Base-by-base conservation (phyloP, 805 yeast genomes). In the Zygoascus tannicola region DNA sequence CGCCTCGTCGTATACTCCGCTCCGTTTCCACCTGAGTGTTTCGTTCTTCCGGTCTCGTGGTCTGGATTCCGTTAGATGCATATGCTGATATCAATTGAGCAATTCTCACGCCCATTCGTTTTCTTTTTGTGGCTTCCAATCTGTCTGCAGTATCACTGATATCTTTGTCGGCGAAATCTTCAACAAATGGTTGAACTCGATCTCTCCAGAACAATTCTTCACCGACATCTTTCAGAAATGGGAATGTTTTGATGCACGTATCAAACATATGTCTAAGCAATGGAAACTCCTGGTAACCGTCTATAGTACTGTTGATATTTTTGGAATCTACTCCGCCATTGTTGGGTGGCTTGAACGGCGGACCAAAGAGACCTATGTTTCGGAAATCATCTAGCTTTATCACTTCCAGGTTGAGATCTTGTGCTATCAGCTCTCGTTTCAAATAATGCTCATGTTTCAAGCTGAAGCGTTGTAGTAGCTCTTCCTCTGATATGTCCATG, bases 381-480 rank as follows among this genome's bases (percentile, higher is more conserved):
- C 74, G 65, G 26, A 78, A 75, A 47, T 78, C 76, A 48, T 78
- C 73, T 34, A 87, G 62, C 19, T 59, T 60, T 22, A 67, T 73
- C 35, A 86, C 67, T 59, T 90, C 98, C 4, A 69, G 57, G 10
- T 71, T 69, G 26, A 87, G 63, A 56, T 83, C 75, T 10, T 73
- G 67, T 49, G 75, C 73, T 22, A 90, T 65, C 15, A 90, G 69
- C 62, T 85, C 88, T 55, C 94, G 78, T 62, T 90, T 90, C 43
- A 92, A 70, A 60, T 82, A 84, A 56, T 90, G 97, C 62, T 86
- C 95, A 59, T 88, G 85, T 0, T 74, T 68, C 2, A 88, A 33
- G 7, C 15, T n/a, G 15, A 33, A 16, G 15, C 8, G 19, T n/a
- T 33, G 15, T 33, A 33, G n/a, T 8, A n/a, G 19, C 19, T 33